Evolutionary conservation across 768 basidiomycete genomes (phyloP), one percentile per base, ranked within the genome.

Genomic region (Boletus reticuloceps): DNA sequence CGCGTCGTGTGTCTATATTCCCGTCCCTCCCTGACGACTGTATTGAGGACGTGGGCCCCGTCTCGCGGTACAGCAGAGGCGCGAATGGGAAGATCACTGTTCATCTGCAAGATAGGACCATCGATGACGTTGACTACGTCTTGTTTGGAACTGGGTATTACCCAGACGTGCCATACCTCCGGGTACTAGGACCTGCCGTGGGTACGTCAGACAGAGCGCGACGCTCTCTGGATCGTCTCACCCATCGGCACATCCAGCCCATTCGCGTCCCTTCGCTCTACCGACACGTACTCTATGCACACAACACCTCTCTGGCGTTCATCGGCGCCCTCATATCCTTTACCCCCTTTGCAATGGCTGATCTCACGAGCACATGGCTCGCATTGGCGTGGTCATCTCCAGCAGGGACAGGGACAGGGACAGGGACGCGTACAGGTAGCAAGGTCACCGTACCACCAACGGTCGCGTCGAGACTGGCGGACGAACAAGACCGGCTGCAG

Each of bases 281-380:
- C 59, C 69, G 74, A 16, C 73, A 79, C 47, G 72, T 77, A 17
- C 54, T 82, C 11, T 80, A 82, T 54, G 77, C 79, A 1, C 62
- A 67, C 49, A 81, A 78, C 51, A 73, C 80, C 1, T 67, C 75
- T 0, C 67, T 82, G 4, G 79, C 77, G 10, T 81, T 82, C 65
- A 68, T 77, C 36, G 78, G 77, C 38, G 68, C 75, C 1, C 55
- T 74, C 11, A 64, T 78, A 49, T 72, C 74, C 16, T 77, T 74
- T 58, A 80, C 75, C 10, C 81, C 81, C 4, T 82, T 82, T 61
- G 70, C 70, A 5, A 68, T 81, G 56, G 75, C 77, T 1, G 80
- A 82, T 54, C 67, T 82, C 44, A 70, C 69, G n/a, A 79, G 77
- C 63, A 78, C 76, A 4, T 81, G 77, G 77, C 71, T 82, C 39